These are phyloP conservation scores for Saccharomyces hybrid DNA, from an alignment of 1,139 yeast species.

Conservation along the genomic window DNA sequence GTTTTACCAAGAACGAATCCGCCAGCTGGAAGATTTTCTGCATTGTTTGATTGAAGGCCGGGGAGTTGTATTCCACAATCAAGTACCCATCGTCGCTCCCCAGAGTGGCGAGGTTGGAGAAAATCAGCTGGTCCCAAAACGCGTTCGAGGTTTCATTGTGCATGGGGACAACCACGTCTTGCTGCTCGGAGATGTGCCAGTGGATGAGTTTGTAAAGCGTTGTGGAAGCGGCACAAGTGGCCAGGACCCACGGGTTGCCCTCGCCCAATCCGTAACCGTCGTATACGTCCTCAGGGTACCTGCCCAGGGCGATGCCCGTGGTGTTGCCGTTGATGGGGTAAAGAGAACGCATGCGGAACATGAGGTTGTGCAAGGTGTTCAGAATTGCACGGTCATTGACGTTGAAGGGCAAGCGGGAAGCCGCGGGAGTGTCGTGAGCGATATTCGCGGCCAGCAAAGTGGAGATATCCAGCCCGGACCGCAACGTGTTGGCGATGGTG, in stretches of 20 bases:
- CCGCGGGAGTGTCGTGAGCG: constrained; percentile 27
- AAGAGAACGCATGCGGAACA: constrained; percentile 59
- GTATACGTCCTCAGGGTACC: constrained; percentile 90
- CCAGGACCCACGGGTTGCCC: constrained; percentile 94
- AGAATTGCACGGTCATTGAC: constrained; percentile 47
- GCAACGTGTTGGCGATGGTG: constrained; percentile 34
- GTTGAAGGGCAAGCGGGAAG: constrained; percentile 47
- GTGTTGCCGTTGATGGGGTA: constrained; percentile 66
- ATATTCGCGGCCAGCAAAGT: constrained; percentile 66
- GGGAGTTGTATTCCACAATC: constrained; percentile 39
- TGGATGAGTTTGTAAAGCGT: constrained; percentile 35
- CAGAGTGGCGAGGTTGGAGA: neutral
- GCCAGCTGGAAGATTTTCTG: constrained; percentile 48
- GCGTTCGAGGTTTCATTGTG: constrained; percentile 24
- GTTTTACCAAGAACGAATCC: constrained; percentile 68
- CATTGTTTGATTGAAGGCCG: constrained; percentile 41
- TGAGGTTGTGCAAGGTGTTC: constrained; percentile 51
- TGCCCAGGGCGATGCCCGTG: constrained; percentile 68
- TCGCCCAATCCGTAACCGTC: constrained; percentile 67
- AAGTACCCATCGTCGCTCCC: constrained; percentile 16
- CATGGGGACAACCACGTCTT: constrained; percentile 32
- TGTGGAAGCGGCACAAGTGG: constrained; percentile 70
- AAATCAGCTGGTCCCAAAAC: constrained; percentile 14
- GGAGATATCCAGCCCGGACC: constrained; percentile 79
- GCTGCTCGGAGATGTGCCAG: constrained; percentile 30